phyloP scores from a whole-genome alignment of 495 filamentous ascomycete genomes.

The Aeminium ludgeri region DNA sequence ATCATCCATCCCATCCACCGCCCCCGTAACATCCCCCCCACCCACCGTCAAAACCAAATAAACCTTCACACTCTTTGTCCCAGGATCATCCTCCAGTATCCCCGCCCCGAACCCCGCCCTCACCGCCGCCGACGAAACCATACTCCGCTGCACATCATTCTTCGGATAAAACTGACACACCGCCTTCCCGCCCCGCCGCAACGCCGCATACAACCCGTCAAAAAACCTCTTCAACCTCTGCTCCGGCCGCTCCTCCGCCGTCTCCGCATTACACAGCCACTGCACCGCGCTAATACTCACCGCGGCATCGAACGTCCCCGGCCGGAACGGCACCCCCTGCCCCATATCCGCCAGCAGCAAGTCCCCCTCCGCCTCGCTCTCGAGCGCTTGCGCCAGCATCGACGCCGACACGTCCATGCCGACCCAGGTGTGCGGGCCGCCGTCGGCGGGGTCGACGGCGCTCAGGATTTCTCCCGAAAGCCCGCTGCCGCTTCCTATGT shows the following conservation, averaged over 20 bases:
- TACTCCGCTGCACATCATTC: conserved; percentile 75
- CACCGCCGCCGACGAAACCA: conserved; percentile 79
- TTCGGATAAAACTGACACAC: conserved; percentile 98
- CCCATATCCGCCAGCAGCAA: conserved; percentile 84
- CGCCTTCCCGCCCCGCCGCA: conserved; percentile 72
- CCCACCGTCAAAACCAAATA: conserved; percentile 92
- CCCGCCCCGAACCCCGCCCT: conserved; percentile 92
- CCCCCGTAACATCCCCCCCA: conserved; percentile 46
- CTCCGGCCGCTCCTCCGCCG: conserved; percentile 58
- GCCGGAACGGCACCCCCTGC: conserved; percentile 84
- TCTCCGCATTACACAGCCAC: conserved; percentile 94
- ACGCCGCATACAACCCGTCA: conserved; percentile 69
- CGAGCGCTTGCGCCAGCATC: conserved; percentile 84
- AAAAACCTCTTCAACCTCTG: conserved; percentile 74
- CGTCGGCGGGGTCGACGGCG: conserved; percentile 41
- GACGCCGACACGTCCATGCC: conserved; percentile 88
- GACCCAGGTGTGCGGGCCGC: conserved; percentile 80
- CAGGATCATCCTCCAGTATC: conserved; percentile 84
- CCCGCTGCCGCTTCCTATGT: conserved; percentile 88
- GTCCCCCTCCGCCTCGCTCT: conserved; percentile 84
- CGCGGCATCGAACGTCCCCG: conserved; percentile 86
- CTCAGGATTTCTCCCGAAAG: conserved; percentile 89
- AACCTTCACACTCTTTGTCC: conserved; percentile 83
- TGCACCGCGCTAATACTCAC: conserved; percentile 90
- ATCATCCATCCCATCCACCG: conserved; percentile 63